phyloP scores from a whole-genome alignment of 768 basidiomycete genomes.

The Sutorius australiensis region DNA sequence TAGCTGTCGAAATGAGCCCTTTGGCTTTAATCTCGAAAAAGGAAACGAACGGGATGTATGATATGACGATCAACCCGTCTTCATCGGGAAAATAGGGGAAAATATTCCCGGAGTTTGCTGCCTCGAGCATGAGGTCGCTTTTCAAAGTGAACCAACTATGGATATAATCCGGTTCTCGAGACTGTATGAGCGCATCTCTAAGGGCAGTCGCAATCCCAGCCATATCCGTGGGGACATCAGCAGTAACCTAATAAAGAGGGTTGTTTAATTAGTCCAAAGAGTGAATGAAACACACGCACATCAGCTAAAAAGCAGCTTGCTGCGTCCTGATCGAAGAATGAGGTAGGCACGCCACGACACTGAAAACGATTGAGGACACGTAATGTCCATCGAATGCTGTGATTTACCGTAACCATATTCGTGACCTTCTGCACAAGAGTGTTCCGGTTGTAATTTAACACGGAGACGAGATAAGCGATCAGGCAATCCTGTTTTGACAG shows the following conservation, averaged over 20 bases:
- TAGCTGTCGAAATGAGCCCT: neutral
- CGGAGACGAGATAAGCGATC: constrained; percentile 23
- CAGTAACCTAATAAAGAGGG: constrained; percentile 1
- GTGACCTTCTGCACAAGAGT: constrained; percentile 16
- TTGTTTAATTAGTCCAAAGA: neutral
- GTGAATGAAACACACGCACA: constrained; percentile 6
- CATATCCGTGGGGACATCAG: constrained; percentile 13
- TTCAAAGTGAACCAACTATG: constrained; percentile 8
- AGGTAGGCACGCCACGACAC: constrained; percentile 13
- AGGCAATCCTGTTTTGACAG: constrained; percentile 29
- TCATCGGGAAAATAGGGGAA: constrained; percentile 1
- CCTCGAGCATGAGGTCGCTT: constrained; percentile 11
- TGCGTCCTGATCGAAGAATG: constrained; percentile 10
- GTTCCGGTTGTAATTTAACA: constrained; percentile 14
- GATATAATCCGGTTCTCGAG: constrained; percentile 10
- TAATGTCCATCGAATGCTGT: neutral
- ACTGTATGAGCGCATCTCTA: constrained; percentile 10
- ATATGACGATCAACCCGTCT: constrained; percentile 14
- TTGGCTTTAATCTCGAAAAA: neutral
- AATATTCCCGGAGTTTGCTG: constrained; percentile 10
- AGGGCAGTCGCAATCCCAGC: constrained; percentile 14
- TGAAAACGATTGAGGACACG: neutral
- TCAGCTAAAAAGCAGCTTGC: constrained; percentile 16
- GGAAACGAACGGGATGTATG: neutral
- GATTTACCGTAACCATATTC: constrained; percentile 24